Evolutionary conservation across 1,284 basidiomycete species (phyloP).

Genomic region (Fomes fomentarius): DNA sequence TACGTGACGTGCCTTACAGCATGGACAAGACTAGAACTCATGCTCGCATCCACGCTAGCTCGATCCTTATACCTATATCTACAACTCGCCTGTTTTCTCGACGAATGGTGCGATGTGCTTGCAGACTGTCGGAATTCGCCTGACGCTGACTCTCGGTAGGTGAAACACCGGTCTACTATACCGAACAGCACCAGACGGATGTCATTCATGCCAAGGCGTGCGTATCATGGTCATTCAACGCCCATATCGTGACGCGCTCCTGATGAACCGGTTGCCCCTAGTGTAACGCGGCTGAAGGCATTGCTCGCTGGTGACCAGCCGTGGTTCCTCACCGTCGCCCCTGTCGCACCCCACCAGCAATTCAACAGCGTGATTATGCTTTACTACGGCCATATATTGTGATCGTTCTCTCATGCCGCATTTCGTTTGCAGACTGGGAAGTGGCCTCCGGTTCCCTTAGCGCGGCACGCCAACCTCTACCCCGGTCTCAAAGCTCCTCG

Average conservation of each 20-base stretch:
- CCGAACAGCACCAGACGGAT: not conserved
- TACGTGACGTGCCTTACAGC: not conserved
- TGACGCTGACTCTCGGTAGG: not conserved
- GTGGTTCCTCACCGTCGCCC: slow-evolving; percentile 1
- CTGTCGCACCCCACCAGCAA: not conserved
- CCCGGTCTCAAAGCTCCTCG: not conserved
- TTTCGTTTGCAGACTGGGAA: not conserved
- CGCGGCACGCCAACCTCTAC: not conserved
- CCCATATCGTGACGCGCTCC: no score
- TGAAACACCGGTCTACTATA: not conserved
- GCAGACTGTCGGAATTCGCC: no score
- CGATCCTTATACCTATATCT: not conserved
- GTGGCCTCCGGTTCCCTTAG: not conserved
- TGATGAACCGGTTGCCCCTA: no score
- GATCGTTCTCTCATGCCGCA: no score
- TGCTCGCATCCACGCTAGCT: not conserved
- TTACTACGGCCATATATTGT: not conserved
- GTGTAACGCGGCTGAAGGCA: not conserved
- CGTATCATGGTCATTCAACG: not conserved
- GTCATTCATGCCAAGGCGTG: not conserved
- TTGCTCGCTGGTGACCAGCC: not conserved
- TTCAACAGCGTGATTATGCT: not conserved
- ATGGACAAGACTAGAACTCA: no score
- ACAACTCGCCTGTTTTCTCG: not conserved
- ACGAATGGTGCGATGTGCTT: not conserved